Conservation (phyloP, 1,284 basidiomycete species). For the Sparassis latifolia region DNA sequence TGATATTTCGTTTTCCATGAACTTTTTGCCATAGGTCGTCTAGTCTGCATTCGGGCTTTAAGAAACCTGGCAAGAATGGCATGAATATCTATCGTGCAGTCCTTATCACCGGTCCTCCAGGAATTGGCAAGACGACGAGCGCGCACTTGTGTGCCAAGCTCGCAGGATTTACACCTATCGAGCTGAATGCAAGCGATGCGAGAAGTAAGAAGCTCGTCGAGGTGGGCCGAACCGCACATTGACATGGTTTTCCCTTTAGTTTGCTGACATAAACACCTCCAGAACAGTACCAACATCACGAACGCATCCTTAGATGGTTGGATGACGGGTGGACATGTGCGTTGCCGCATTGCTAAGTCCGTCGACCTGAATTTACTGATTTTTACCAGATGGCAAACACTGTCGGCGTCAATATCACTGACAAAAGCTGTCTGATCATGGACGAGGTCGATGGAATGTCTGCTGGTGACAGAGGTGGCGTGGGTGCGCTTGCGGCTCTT, state of each 20-base stretch:
- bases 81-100: constrained; percentile 86
- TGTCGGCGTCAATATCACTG: constrained; percentile 66
- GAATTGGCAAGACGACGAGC: constrained; percentile 96
- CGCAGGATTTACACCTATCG: constrained; percentile 88
- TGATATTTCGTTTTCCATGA: neutral
- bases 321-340: constrained; percentile 62
- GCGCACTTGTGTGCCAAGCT: constrained; percentile 89
- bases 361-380: neutral
- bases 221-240: constrained; percentile 31
- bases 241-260: no score
- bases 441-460: constrained; percentile 99
- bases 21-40: constrained; percentile 48
- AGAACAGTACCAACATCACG: constrained; percentile 84
- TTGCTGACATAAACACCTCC: neutral
- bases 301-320: constrained; percentile 88
- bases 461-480: constrained; percentile 92
- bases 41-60: constrained; percentile 73
- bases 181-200: constrained; percentile 94
- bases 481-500: constrained; percentile 86
- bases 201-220: constrained; percentile 97
- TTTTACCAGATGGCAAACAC: constrained; percentile 48
- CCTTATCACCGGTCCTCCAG: constrained; percentile 89
- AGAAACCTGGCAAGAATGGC: constrained; percentile 90
- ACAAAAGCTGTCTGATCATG: constrained; percentile 91
- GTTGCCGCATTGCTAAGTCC: neutral